A percentile compares a stretch with the other conserved stretches of the same genome.
phyloP scores from a whole-genome alignment of 371 early-diverging fungal genomes.

The Neoconidiobolus thromboides region DNA sequence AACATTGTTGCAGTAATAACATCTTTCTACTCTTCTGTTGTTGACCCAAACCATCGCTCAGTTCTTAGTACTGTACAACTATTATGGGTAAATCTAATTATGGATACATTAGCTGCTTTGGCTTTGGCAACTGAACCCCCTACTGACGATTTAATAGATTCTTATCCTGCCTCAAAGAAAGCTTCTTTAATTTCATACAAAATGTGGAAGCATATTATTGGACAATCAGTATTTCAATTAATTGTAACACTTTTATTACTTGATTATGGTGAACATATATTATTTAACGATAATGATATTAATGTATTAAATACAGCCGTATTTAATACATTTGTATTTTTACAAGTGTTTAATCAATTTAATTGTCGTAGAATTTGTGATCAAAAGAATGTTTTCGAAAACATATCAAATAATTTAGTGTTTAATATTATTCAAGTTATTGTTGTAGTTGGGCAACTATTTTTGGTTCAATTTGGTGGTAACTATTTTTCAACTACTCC shows the following conservation, averaged over 20 bases:
- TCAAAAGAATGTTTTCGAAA: conserved; percentile 35
- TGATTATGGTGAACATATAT: conserved; percentile 18
- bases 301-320: conserved; percentile 29
- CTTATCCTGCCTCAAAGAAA: conserved; percentile 53
- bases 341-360: conserved; percentile 59
- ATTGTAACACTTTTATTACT: conserved; percentile 26
- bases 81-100: conserved; percentile 76
- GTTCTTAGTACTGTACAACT: conserved; percentile 69
- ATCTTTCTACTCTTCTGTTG: conserved; percentile 38
- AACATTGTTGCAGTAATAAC: conserved; percentile 75
- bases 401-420: conserved; percentile 28
- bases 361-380: conserved; percentile 49
- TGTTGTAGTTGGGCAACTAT: conserved; percentile 27
- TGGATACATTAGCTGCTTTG: conserved; percentile 74
- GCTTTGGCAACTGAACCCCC: conserved; percentile 75
- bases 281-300: background rate
- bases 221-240: conserved; percentile 38
- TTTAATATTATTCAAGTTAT: conserved; percentile 35
- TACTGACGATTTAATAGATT: conserved; percentile 46
- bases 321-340: conserved; percentile 59
- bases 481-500: conserved; percentile 31
- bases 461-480: conserved; percentile 41
- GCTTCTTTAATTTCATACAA: conserved; percentile 64
- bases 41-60: conserved; percentile 27
- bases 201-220: conserved; percentile 71